Percentiles rank a stretch among this genome's conserved stretches.
Evolutionary conservation across 2,329 filamentous ascomycete species (phyloP).

Genomic region (Colletotrichum sp.): DNA sequence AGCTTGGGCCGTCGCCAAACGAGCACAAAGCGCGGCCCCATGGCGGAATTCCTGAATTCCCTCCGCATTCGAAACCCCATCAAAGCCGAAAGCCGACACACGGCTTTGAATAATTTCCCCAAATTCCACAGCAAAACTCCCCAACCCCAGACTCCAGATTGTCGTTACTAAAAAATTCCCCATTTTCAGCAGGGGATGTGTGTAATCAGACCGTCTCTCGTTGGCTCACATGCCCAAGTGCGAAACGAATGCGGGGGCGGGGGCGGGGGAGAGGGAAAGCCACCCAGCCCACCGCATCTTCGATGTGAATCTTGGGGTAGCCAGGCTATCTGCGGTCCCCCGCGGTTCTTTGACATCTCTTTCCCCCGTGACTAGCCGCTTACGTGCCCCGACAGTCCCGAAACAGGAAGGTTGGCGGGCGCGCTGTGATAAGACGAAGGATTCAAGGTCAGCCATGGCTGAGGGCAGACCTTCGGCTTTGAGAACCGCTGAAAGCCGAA

Average conservation of each 20-base stretch:
- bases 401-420: neutral
- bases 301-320: constrained; percentile 6
- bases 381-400: neutral
- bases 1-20: constrained; percentile 2
- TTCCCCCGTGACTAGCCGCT: neutral
- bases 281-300: neutral
- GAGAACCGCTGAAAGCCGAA: constrained; percentile 12
- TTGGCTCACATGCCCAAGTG: constrained; percentile 13
- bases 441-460: neutral
- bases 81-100: neutral
- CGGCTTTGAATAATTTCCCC: neutral
- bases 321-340: neutral
- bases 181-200: neutral
- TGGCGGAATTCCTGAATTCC: neutral
- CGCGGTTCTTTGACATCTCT: neutral
- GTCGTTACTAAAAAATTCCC: neutral
- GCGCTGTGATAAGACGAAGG: neutral
- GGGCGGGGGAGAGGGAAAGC: neutral
- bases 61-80: neutral
- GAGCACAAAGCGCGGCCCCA: neutral
- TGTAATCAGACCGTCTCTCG: constrained; percentile 4
- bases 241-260: constrained; percentile 9
- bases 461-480: neutral
- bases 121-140: neutral
- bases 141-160: neutral